Conservation (phyloP, 257 asterid species). For the Rauvolfia tetraphylla region DNA sequence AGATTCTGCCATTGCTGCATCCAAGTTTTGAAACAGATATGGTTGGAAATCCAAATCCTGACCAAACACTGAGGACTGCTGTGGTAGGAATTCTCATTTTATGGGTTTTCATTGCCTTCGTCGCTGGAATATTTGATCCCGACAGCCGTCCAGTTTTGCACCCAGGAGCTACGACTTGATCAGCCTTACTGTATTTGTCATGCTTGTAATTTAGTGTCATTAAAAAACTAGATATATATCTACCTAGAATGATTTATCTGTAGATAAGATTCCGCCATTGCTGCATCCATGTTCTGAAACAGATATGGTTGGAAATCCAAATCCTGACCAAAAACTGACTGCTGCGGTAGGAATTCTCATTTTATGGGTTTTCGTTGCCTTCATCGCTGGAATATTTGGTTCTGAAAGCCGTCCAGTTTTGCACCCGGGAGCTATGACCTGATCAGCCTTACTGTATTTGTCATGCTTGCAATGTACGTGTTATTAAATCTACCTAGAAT, state of each 20-base stretch:
- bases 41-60: slow-evolving; percentile 26
- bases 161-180: slow-evolving; percentile 20
- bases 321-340: neutral
- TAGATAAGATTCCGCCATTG: too few relatives aligned
- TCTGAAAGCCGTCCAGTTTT: too few relatives aligned
- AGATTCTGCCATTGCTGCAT: slow-evolving; percentile 29
- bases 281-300: neutral
- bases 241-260: neutral
- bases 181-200: neutral
- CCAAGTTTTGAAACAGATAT: slow-evolving; percentile 30
- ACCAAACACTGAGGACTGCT: slow-evolving; percentile 46
- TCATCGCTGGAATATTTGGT: too few relatives aligned
- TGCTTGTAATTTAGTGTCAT: neutral
- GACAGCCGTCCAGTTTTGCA: slow-evolving; percentile 45
- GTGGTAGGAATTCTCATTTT: slow-evolving; percentile 64
- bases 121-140: slow-evolving; percentile 58
- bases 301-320: neutral
- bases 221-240: neutral
- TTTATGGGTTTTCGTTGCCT: too few relatives aligned
- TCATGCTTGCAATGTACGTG: neutral
- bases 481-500: neutral
- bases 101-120: slow-evolving; percentile 56
- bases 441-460: too few relatives aligned
- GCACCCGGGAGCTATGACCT: too few relatives aligned
- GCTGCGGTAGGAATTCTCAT: too few relatives aligned